Percentiles rank a stretch among this genome's conserved stretches.
These are phyloP conservation scores for Podaxis carcinomalis DNA, from an alignment of 768 basidiomycete genomes.

Conservation along the genomic window DNA sequence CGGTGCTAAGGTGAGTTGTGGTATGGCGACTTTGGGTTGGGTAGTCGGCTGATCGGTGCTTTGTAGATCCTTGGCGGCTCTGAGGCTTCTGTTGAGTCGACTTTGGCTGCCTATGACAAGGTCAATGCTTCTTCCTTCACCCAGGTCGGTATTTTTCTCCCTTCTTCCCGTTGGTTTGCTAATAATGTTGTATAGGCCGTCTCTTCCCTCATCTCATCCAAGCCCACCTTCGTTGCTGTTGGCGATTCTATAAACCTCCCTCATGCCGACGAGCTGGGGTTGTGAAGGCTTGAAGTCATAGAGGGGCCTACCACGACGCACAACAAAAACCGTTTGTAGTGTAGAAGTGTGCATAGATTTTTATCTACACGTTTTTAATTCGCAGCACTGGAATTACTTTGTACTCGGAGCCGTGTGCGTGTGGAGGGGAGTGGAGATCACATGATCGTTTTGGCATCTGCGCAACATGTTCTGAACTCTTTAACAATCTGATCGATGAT, in stretches of 20 bases:
- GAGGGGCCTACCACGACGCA: background rate
- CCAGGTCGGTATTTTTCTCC: constrained; percentile 46
- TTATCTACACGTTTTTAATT: constrained; percentile 5
- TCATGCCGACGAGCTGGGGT: constrained; percentile 78
- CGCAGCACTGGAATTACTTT: background rate
- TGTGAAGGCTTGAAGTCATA: constrained; percentile 38
- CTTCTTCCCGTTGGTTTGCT: background rate
- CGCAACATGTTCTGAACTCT: too few species aligned
- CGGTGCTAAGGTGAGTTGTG: constrained; percentile 55
- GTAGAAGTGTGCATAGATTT: constrained; percentile 18
- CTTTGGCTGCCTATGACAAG: constrained; percentile 67
- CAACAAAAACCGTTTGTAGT: constrained; percentile 9
- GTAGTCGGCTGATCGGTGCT: background rate
- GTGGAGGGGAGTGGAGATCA: background rate
- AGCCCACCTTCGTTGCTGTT: constrained; percentile 85
- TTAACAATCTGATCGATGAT: too few species aligned
- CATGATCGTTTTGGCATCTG: background rate
- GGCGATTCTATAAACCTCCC: constrained; percentile 78
- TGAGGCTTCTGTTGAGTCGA: constrained; percentile 51
- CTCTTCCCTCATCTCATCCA: constrained; percentile 60
- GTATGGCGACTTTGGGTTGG: background rate
- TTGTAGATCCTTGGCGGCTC: constrained; percentile 55
- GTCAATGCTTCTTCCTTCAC: constrained; percentile 63
- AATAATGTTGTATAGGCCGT: constrained; percentile 42
- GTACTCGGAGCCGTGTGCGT: background rate